Base-by-base conservation (phyloP, 2,329 filamentous ascomycete genomes). In the Diplodia intermedia region DNA sequence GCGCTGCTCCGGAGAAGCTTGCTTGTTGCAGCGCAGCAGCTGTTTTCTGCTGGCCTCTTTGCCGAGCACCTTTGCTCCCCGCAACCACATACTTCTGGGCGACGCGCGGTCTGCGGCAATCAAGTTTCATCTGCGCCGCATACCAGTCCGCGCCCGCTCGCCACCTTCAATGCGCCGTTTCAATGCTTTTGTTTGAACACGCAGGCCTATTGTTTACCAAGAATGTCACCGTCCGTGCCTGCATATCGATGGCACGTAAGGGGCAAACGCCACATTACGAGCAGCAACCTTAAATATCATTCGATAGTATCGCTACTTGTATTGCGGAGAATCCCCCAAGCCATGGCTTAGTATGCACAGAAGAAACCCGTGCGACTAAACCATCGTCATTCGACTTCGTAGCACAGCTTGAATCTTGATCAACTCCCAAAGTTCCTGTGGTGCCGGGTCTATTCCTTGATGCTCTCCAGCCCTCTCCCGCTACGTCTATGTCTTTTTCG, bases 191-290 rank as follows among this genome's bases (percentile, higher is more conserved):
- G 55, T 60, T 47, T 60, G 15, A 60, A 47, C 36, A 12, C 36
- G 55, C 15, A 29, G 23, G 6, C 26, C 60, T 26, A 38, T 52
- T 52, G 36, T 38, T n/a, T 23, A 14, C 60, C 60, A 47, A 31
- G 60, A 63, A 63, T 63, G 60, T 31, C 31, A 14, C 20, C 20
- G 11, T 53, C 31, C 60, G 47, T 63, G 60, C 60, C 60, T 52
- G 47, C 47, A 52, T n/a, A n/a, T 52, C 29, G 26, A 63, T 52
- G 60, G 60, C 47, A 63, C 31, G 60, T 12, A 53, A 63, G 31
- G 60, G 60, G 23, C 18, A n/a, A 11, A 38, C 60, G 60, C 60
- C 60, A 63, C 57, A 49, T 8, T 33, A 15, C 26, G 3, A 26
- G 26, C 26, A 9, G 18, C 18, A 12, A 14, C 36, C 11, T 26